Evolutionary conservation across 1,284 basidiomycete genomes (phyloP).

Genomic region (Melanopsichium pennsylvanicum): DNA sequence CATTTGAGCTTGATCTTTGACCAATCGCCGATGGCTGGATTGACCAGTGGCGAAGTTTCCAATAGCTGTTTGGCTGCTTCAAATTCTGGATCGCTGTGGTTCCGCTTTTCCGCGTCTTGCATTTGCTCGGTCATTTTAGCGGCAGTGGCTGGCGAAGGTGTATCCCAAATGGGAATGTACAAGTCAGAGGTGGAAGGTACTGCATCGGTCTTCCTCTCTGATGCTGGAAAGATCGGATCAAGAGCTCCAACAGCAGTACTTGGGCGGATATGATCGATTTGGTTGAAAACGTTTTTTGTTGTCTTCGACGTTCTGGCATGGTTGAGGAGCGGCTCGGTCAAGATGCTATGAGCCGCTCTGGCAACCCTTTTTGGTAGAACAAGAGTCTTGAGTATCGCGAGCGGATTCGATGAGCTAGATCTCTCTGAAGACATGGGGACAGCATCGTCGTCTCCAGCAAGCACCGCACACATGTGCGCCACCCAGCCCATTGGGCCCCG

Average conservation of each 20-base stretch:
- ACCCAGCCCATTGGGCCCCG: constrained; percentile 61
- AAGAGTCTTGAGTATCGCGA: constrained; percentile 24
- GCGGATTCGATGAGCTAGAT: constrained; percentile 4
- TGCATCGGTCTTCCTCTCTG: constrained; percentile 47
- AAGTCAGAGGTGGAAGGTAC: constrained; percentile 42
- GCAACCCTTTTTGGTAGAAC: constrained; percentile 37
- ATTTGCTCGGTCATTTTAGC: background rate
- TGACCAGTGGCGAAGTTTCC: constrained; percentile 52
- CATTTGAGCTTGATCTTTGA: constrained; percentile 40
- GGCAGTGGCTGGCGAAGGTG: background rate
- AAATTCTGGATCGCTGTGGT: constrained; percentile 20
- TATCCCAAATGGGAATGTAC: constrained; percentile 37
- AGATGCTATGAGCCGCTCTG: constrained; percentile 39
- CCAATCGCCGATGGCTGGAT: constrained; percentile 61
- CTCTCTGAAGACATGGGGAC: background rate
- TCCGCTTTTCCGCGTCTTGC: constrained; percentile 4
- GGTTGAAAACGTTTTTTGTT: constrained; percentile 22
- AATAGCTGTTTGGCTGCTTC: constrained; percentile 26
- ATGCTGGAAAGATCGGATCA: constrained; percentile 46
- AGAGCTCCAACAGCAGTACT: constrained; percentile 27
- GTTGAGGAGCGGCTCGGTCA: constrained; percentile 52
- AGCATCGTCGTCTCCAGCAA: constrained; percentile 37
- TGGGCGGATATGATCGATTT: constrained; percentile 23
- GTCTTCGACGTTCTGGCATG: constrained; percentile 5
- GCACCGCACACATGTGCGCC: constrained; percentile 53